phyloP scores from a whole-genome alignment of 1,284 basidiomycete species.

The Trichosporon sp. region DNA sequence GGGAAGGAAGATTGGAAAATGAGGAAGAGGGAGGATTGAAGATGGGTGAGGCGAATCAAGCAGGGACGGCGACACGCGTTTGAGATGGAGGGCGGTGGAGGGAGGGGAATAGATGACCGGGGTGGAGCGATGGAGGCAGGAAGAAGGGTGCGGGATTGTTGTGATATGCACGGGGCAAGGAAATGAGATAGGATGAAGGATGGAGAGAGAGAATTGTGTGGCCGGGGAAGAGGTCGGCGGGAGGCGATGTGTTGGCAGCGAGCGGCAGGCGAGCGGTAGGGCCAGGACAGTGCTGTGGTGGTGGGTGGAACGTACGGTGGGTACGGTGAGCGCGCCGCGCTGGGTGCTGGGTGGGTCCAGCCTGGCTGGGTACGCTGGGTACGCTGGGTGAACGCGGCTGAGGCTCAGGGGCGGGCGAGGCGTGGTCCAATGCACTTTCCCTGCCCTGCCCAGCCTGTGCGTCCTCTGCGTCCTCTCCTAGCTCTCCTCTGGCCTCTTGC shows the following conservation, averaged over 20 bases:
- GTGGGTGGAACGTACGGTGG: background rate
- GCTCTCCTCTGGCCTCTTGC: background rate
- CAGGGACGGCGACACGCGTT: slow-evolving; percentile 4
- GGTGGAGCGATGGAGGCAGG: background rate
- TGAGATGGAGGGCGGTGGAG: slow-evolving; percentile 1
- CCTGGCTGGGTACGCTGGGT: too few species aligned
- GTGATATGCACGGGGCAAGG: background rate
- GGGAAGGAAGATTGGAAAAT: background rate
- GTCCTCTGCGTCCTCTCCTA: background rate
- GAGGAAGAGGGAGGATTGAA: slow-evolving; percentile 3
- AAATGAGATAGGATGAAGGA: background rate
- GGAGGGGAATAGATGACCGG: background rate
- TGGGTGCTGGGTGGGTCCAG: background rate
- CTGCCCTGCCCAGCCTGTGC: slow-evolving; percentile 2
- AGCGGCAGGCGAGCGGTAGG: background rate
- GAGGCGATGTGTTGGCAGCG: slow-evolving; percentile 2
- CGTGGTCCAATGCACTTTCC: slow-evolving; percentile 3
- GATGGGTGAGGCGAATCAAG: background rate
- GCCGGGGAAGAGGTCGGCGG: background rate
- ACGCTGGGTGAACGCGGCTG: too few species aligned
- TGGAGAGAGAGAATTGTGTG: background rate
- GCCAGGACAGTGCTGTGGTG: background rate
- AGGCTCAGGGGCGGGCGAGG: background rate
- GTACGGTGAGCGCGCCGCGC: too few species aligned
- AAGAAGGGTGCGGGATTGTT: background rate